These are phyloP conservation scores for Cystobasidiopsis lactophilus DNA, from an alignment of 768 basidiomycete genomes.

Conservation along the genomic window DNA sequence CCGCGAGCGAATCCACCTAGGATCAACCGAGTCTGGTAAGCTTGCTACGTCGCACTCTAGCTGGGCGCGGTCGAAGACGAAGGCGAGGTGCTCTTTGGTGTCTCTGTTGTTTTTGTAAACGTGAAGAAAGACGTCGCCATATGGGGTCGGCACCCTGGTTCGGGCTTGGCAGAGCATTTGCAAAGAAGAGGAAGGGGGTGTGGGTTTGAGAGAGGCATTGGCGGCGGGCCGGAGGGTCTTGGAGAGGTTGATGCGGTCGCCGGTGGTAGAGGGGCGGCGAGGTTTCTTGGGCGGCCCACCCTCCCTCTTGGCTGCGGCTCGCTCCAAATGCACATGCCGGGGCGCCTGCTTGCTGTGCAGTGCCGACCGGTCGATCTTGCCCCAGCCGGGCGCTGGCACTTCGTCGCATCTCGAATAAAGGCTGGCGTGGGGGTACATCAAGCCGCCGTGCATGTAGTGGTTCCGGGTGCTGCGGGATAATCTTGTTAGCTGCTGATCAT, in stretches of 20 bases:
- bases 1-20: slow-evolving; percentile 46
- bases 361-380: background rate
- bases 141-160: slow-evolving; percentile 87
- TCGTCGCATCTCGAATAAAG: slow-evolving; percentile 12
- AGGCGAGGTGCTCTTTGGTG: slow-evolving; percentile 81
- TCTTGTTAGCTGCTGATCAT: background rate
- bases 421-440: slow-evolving; percentile 21
- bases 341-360: slow-evolving; percentile 18
- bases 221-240: slow-evolving; percentile 11
- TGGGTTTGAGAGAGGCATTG: slow-evolving; percentile 1
- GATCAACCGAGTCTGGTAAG: background rate
- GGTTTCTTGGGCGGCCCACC: slow-evolving; percentile 1
- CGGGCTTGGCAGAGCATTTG: slow-evolving; percentile 85
- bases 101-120: slow-evolving; percentile 85
- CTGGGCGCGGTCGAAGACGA: slow-evolving; percentile 82
- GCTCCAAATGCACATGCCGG: slow-evolving; percentile 13
- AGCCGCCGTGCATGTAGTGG: slow-evolving; percentile 53
- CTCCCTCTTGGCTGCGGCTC: slow-evolving; percentile 12
- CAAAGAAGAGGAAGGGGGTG: slow-evolving; percentile 24
- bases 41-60: slow-evolving; percentile 23
- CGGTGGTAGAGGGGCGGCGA: background rate
- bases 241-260: background rate
- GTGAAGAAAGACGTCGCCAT: slow-evolving; percentile 79
- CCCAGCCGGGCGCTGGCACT: background rate
- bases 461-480: slow-evolving; percentile 45